phyloP scores from a whole-genome alignment of 192 early-diverging fungal genomes.

The Coemansia aciculifera region DNA sequence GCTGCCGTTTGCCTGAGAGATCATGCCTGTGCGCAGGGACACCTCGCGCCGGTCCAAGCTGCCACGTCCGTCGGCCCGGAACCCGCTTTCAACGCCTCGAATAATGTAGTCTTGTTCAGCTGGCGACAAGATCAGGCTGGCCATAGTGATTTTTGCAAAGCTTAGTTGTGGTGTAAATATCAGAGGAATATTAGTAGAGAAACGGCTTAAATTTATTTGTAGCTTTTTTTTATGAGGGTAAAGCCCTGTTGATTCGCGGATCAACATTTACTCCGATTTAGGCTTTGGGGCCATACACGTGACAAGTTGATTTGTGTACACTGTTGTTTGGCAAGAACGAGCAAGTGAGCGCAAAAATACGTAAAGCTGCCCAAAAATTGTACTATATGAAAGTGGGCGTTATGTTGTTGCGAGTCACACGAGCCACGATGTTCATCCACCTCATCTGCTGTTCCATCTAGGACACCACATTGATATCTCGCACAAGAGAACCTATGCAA shows the following conservation, averaged over 20 bases:
- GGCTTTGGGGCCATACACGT: slow-evolving; percentile 1
- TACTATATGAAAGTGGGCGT: not conserved
- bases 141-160: slow-evolving; percentile 29
- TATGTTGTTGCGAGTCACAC: not conserved
- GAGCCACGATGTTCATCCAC: too few relatives aligned
- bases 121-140: slow-evolving; percentile 64
- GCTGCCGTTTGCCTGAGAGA: slow-evolving; percentile 89
- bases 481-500: too few relatives aligned
- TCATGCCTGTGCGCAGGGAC: slow-evolving; percentile 80
- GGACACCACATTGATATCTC: too few relatives aligned
- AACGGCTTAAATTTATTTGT: not conserved
- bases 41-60: slow-evolving; percentile 76
- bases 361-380: too few relatives aligned
- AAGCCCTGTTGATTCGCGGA: not conserved
- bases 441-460: too few relatives aligned
- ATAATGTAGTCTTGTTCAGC: slow-evolving; percentile 83
- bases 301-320: not conserved
- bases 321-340: not conserved
- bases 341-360: not conserved
- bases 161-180: not conserved
- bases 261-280: not conserved
- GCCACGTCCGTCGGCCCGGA: slow-evolving; percentile 87
- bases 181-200: not conserved
- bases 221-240: not conserved
- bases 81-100: slow-evolving; percentile 73